Base-by-base conservation (phyloP, 108 stramenopile species). In the Pseudonitzschia delicatissima region DNA sequence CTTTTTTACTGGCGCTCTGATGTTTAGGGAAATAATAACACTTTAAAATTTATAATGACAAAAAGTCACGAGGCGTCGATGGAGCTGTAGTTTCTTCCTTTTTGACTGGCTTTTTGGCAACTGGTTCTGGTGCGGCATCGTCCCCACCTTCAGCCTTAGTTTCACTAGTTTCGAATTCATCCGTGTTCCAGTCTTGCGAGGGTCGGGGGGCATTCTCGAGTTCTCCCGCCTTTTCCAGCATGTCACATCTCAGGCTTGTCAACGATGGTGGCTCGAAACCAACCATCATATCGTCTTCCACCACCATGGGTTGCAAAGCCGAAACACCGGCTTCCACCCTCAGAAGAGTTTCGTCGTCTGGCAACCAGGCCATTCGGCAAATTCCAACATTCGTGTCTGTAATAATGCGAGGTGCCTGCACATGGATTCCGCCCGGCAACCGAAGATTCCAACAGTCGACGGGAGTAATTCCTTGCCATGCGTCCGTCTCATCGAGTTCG, bases 321-420 rank as follows among this genome's bases (percentile, higher is more conserved):
- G 72, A 48, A 1, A 88, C 79, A 48, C 86, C 81, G n/a, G 86
- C 91, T 82, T 92, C 91, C 0, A 92, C 69, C 13, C 91, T 72
- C 49, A 89, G 66, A 31, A 92, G 69, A 28, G 80, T 86, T 27
- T 85, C 87, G 60, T 85, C 86, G 28, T 83, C 79, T 23, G 91
- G 86, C 63, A 89, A 66, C 91, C 91, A 92, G 17, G 91, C 91
- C 73, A 92, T 44, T 33, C 87, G 82, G 55, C 86, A 89, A 35
- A 92, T 50, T 26, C 83, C 91, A 28, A 75, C 65, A 33, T 53
- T 39, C 37, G 81, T 82, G 36, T 77, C 76, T 11, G 75, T 77
- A 29, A 92, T 67, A 36, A 92, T 76, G 39, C 85, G 68, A 29
- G 91, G 87, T 60, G 80, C 79, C 66, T 92, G 91, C 2, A 92